A percentile compares a stretch with the other conserved stretches of the same genome.
Evolutionary conservation across 2,329 filamentous ascomycete genomes (phyloP).

Genomic region (Diaporthe citri): DNA sequence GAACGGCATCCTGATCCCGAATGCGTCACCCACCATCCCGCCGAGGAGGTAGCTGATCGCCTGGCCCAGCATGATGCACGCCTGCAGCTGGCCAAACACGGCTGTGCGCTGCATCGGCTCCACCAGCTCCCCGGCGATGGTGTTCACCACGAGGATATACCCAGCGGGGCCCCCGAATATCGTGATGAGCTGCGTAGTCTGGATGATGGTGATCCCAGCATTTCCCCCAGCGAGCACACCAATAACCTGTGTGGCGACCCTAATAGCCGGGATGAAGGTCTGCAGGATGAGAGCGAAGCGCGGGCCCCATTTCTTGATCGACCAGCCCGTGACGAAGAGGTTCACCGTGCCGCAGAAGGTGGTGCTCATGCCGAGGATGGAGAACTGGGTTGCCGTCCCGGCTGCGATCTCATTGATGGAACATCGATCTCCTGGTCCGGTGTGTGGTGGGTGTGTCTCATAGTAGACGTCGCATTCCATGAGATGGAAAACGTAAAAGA

Average conservation of each 20-base stretch:
- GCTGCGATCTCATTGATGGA: slow-evolving; percentile 72
- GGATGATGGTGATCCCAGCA: slow-evolving; percentile 75
- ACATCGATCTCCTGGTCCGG: slow-evolving; percentile 66
- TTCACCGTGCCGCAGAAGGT: slow-evolving; percentile 74
- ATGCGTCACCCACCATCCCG: slow-evolving; percentile 73
- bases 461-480: slow-evolving; percentile 82
- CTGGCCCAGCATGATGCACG: slow-evolving; percentile 75
- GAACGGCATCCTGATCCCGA: slow-evolving; percentile 75
- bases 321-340: slow-evolving; percentile 75
- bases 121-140: slow-evolving; percentile 75
- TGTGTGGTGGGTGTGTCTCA: slow-evolving; percentile 64
- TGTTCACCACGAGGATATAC: slow-evolving; percentile 77
- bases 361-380: slow-evolving; percentile 75
- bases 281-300: slow-evolving; percentile 73
- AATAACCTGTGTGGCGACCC: slow-evolving; percentile 73
- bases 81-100: slow-evolving; percentile 75
- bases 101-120: slow-evolving; percentile 70
- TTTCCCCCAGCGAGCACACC: slow-evolving; percentile 73
- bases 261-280: slow-evolving; percentile 73
- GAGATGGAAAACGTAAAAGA: slow-evolving; percentile 75
- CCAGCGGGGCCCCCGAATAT: slow-evolving; percentile 77
- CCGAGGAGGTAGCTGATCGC: slow-evolving; percentile 74
- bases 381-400: slow-evolving; percentile 72
- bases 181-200: slow-evolving; percentile 75
- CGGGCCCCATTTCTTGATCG: slow-evolving; percentile 75